Percentiles rank a stretch among this genome's conserved stretches.
phyloP scores from a whole-genome alignment of 148 eudicot genomes.

The Vaccinium myrtillus region DNA sequence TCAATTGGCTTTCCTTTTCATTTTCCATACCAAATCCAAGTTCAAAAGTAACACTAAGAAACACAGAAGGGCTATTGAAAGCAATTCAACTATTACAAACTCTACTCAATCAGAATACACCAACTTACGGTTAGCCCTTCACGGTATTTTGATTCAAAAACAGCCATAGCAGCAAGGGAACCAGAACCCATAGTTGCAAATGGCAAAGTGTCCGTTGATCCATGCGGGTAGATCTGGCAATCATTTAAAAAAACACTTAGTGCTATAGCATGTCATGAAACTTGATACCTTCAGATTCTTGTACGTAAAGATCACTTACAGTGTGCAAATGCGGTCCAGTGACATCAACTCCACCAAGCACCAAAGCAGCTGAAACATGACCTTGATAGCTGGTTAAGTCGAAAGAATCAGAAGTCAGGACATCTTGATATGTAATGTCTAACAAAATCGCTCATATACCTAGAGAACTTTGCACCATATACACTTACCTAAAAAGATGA shows the following conservation, averaged over 20 bases:
- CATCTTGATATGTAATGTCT: neutral
- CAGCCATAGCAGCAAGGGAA: constrained; percentile 88
- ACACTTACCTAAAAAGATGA: constrained; percentile 71
- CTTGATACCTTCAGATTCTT: neutral
- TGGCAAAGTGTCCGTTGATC: constrained; percentile 89
- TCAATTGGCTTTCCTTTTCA: neutral
- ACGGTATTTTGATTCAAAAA: constrained; percentile 72
- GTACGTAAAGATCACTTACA: constrained; percentile 37
- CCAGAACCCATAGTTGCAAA: constrained; percentile 96
- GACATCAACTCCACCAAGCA: constrained; percentile 91
- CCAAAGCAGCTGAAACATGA: constrained; percentile 84
- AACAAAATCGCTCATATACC: neutral
- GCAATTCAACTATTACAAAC: neutral
- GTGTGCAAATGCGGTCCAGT: constrained; percentile 92
- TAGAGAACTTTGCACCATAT: neutral
- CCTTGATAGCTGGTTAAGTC: constrained; percentile 69
- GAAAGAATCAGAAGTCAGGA: constrained; percentile 17
- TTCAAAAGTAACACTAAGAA: neutral
- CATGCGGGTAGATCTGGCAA: constrained; percentile 87
- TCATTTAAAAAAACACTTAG: constrained; percentile 12
- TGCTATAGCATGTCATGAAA: neutral
- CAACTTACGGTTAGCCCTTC: constrained; percentile 88
- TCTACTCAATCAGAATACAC: neutral
- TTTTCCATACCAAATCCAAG: neutral
- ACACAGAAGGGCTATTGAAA: neutral